Conservation (phyloP, 2,329 filamentous ascomycete genomes). For the Penicillium sp. region DNA sequence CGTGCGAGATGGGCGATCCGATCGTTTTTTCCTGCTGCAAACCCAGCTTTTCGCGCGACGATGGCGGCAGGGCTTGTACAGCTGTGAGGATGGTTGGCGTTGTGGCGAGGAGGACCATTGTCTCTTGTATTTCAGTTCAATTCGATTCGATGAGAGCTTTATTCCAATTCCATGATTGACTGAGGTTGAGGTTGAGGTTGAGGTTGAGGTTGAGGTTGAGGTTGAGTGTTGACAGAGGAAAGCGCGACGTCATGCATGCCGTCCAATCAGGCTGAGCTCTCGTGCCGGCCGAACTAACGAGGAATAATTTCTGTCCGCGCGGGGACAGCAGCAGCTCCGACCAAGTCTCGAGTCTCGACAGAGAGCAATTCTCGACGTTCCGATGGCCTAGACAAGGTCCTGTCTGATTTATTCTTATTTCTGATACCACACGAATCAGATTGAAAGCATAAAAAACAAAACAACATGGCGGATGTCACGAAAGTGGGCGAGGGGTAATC, state of each 20-base stretch:
- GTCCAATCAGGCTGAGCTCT: neutral
- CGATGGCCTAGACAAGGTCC: neutral
- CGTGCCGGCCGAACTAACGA: neutral
- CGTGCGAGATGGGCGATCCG: constrained; percentile 40
- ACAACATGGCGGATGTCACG: constrained; percentile 23
- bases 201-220: neutral
- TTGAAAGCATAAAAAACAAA: neutral
- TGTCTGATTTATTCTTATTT: too few species aligned
- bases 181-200: neutral
- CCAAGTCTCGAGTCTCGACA: neutral
- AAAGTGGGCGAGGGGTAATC: constrained; percentile 14
- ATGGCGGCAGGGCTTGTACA: constrained; percentile 31
- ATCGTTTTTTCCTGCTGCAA: constrained; percentile 26
- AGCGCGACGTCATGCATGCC: neutral
- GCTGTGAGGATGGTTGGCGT: constrained; percentile 38
- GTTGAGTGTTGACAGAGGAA: constrained; percentile 10
- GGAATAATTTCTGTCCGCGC: neutral
- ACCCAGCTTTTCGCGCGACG: constrained; percentile 29
- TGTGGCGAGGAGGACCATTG: constrained; percentile 41
- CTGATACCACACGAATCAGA: neutral
- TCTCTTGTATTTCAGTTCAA: neutral
- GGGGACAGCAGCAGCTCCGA: neutral
- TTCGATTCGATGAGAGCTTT: neutral
- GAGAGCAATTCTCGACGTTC: constrained; percentile 1
- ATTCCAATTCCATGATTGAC: neutral